phyloP scores from a whole-genome alignment of 176 grass and related monocot genomes.

The Sorghum bicolor region Sorghum_bicolor_NCBIv3 NC_012879.2:4009001-4009500 shows the following conservation, averaged over 20 bases:
- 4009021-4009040: not conserved
- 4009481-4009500: not conserved
- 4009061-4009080: not conserved
- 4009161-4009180: not conserved
- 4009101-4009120: not conserved
- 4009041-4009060: not conserved
- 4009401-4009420: not conserved
- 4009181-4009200: not conserved
- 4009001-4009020: not conserved
- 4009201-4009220: not conserved
- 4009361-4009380: not conserved
- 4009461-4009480: not conserved
- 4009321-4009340: not conserved
- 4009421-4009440: not conserved
- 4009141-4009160: not conserved
- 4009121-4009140: not conserved
- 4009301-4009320: not conserved
- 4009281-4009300: not conserved
- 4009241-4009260: not conserved
- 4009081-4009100: not conserved
- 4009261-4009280: too few species aligned
- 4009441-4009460: not conserved
- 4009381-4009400: not conserved
- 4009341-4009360: not conserved
- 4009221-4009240: not conserved